Percentiles rank a stretch among this genome's conserved stretches.
phyloP scores from a whole-genome alignment of 306 rosid species.

The Dicorynia guianensis region DNA sequence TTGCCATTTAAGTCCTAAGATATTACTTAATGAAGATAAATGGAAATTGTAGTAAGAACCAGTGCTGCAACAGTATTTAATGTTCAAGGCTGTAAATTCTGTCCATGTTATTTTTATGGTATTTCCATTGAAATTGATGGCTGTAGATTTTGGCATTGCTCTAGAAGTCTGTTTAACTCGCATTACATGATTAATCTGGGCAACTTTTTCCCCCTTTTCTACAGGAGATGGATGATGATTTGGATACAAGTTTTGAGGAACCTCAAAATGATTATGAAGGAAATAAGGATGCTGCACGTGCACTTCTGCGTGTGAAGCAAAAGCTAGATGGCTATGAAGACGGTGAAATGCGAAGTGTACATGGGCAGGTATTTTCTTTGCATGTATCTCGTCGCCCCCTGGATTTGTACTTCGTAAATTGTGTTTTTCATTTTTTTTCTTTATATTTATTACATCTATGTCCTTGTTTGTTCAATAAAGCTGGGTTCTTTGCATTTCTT shows the following conservation, averaged over 20 bases:
- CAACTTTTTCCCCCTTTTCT: constrained; percentile 30
- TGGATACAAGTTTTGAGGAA: constrained; percentile 70
- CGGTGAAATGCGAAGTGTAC: constrained; percentile 89
- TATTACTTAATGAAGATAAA: background rate
- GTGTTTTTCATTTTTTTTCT: constrained; percentile 10
- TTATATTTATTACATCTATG: background rate
- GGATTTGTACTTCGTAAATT: background rate
- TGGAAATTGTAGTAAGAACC: background rate
- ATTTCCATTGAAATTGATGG: background rate
- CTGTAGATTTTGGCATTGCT: background rate
- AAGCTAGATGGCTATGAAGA: constrained; percentile 96
- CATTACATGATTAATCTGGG: constrained; percentile 30
- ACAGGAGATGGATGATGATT: constrained; percentile 83
- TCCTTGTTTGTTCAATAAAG: constrained; percentile 16
- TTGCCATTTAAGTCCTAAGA: background rate
- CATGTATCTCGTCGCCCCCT: constrained; percentile 16
- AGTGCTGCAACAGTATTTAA: too few species aligned
- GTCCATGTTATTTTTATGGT: background rate
- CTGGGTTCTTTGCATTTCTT: constrained; percentile 13
- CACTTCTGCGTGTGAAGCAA: constrained; percentile 90
- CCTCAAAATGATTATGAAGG: constrained; percentile 79
- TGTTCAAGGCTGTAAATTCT: background rate
- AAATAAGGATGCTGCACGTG: constrained; percentile 94
- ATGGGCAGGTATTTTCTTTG: constrained; percentile 77
- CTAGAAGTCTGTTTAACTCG: constrained; percentile 25